Evolutionary conservation across 2,329 filamentous ascomycete genomes (phyloP).

Genomic region (Claviceps capensis): DNA sequence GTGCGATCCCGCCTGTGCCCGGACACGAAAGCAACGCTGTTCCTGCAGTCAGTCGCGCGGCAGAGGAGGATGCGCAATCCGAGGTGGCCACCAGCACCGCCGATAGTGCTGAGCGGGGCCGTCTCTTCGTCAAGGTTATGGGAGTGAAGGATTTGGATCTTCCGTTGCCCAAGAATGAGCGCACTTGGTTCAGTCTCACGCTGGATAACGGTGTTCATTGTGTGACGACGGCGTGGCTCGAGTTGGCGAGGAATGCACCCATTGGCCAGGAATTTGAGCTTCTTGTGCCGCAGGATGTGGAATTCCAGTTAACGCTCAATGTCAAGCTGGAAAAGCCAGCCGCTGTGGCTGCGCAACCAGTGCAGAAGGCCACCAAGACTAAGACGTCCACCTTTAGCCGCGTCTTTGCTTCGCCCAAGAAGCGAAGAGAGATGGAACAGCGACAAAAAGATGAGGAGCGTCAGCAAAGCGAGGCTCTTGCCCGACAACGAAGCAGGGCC

Average conservation of each 20-base stretch:
- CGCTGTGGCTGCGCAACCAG: slow-evolving; percentile 39
- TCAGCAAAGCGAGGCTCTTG: slow-evolving; percentile 49
- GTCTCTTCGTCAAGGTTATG: slow-evolving; percentile 97
- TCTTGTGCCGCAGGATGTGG: slow-evolving; percentile 92
- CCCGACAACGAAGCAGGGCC: slow-evolving; percentile 46
- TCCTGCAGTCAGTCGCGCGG: slow-evolving; percentile 47
- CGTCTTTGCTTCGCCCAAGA: slow-evolving; percentile 88
- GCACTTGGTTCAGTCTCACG: slow-evolving; percentile 87
- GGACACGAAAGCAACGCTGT: slow-evolving; percentile 73
- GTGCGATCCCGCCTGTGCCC: slow-evolving; percentile 68
- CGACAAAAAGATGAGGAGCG: slow-evolving; percentile 69
- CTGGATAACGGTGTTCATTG: slow-evolving; percentile 98
- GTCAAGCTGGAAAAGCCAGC: slow-evolving; percentile 82
- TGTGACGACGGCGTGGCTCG: slow-evolving; percentile 90
- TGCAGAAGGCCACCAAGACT: slow-evolving; percentile 45
- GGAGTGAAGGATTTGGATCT: slow-evolving; percentile 92
- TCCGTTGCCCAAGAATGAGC: slow-evolving; percentile 79
- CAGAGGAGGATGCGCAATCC: slow-evolving; percentile 51
- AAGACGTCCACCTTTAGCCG: slow-evolving; percentile 86
- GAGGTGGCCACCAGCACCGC: slow-evolving; percentile 48
- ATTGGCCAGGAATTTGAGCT: slow-evolving; percentile 98
- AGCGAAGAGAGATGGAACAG: slow-evolving; percentile 86
- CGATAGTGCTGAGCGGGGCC: slow-evolving; percentile 74
- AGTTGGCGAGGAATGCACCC: slow-evolving; percentile 79
- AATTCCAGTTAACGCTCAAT: slow-evolving; percentile 94